phyloP scores from a whole-genome alignment of 2,329 filamentous ascomycete species.

The Calonectria montana region DNA sequence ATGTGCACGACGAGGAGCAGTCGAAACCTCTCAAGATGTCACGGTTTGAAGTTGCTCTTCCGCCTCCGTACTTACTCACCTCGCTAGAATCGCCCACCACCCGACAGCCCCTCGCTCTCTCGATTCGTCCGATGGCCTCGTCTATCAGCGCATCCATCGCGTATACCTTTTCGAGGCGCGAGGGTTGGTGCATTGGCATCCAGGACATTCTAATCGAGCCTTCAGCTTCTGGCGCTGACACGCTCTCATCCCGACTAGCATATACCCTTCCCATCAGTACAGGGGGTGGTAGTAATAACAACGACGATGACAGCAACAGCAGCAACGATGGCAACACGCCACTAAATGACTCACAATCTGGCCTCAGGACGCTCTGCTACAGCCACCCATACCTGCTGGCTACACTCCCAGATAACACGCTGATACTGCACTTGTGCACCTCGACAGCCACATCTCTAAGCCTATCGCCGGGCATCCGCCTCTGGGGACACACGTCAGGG shows the following conservation, averaged over 20 bases:
- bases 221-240: constrained; percentile 43
- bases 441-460: constrained; percentile 75
- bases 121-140: constrained; percentile 74
- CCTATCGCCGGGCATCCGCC: constrained; percentile 78
- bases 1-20: neutral
- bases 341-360: constrained; percentile 47
- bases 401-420: constrained; percentile 87
- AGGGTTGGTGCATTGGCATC: constrained; percentile 91
- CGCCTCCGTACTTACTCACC: constrained; percentile 67
- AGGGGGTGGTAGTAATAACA: constrained; percentile 19
- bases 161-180: constrained; percentile 82
- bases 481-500: constrained; percentile 93
- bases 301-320: neutral
- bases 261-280: constrained; percentile 49
- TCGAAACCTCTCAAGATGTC: neutral
- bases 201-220: constrained; percentile 80
- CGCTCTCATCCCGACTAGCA: constrained; percentile 51
- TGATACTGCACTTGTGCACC: constrained; percentile 84
- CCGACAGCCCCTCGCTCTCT: constrained; percentile 82
- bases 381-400: constrained; percentile 87
- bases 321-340: constrained; percentile 12
- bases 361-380: constrained; percentile 74
- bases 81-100: constrained; percentile 86
- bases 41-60: constrained; percentile 21
- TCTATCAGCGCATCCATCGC: constrained; percentile 85